A percentile compares a stretch with the other conserved stretches of the same genome.
Conservation (phyloP, 2,329 filamentous ascomycete species). For the Pseudopyricularia javanii region DNA sequence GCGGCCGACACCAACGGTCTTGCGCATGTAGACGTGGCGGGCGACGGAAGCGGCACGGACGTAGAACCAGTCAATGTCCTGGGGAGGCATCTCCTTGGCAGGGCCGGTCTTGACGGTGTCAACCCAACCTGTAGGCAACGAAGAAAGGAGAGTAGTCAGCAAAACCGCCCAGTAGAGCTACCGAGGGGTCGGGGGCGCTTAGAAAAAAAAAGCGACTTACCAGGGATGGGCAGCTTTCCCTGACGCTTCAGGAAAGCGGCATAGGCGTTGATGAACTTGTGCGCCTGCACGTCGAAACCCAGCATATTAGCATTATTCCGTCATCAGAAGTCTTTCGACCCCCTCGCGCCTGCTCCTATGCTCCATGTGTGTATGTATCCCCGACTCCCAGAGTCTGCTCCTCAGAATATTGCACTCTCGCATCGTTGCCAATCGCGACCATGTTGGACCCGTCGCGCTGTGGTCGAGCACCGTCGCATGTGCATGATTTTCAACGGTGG, state of each 20-base stretch:
- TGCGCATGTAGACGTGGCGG: constrained; percentile 98
- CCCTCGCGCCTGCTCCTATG: constrained; percentile 56
- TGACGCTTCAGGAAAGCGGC: constrained; percentile 86
- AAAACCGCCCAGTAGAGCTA: neutral
- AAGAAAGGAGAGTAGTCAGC: neutral
- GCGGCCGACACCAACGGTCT: constrained; percentile 94
- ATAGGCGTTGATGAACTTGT: constrained; percentile 82
- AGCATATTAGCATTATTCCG: constrained; percentile 59
- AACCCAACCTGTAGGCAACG: constrained; percentile 64
- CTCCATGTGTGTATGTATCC: neutral
- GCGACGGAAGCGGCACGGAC: constrained; percentile 86
- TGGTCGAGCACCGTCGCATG: neutral
- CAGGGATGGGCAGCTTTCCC: constrained; percentile 83
- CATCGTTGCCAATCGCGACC: neutral
- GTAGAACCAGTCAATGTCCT: constrained; percentile 97
- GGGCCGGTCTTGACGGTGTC: constrained; percentile 98
- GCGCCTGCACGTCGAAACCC: constrained; percentile 45
- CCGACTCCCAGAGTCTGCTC: neutral
- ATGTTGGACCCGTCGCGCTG: neutral
- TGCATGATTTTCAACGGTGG: neutral
- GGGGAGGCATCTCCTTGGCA: constrained; percentile 93
- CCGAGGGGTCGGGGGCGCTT: no score
- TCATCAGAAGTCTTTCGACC: constrained; percentile 62
- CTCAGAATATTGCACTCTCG: neutral
- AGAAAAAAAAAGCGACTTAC: constrained; percentile 34